Conservation (phyloP, 352 stramenopile genomes). For the Globisporangium cederbergense region DNA sequence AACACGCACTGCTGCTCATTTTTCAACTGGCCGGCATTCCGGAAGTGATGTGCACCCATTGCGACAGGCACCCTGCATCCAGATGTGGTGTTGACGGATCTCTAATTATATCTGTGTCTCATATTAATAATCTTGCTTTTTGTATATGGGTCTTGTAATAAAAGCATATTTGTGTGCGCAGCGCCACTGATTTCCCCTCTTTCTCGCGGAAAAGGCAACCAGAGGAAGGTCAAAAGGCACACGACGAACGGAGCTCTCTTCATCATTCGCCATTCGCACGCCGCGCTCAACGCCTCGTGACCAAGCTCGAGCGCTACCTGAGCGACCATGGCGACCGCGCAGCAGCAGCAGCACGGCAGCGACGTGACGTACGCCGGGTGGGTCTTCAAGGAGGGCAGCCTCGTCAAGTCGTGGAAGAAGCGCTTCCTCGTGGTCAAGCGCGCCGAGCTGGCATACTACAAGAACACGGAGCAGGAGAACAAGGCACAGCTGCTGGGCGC, state of each 20-base stretch:
- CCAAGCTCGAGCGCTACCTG: too few species aligned
- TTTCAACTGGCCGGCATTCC: neutral
- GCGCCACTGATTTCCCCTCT: neutral
- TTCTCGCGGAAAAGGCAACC: conserved; percentile 2
- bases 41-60: neutral
- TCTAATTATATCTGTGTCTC: neutral
- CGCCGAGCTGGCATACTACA: conserved; percentile 77
- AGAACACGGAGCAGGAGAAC: conserved; percentile 62
- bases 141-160: neutral
- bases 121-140: neutral
- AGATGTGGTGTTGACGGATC: neutral
- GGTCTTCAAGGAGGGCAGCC: conserved; percentile 77
- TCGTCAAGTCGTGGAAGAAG: conserved; percentile 85
- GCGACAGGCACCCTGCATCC: neutral
- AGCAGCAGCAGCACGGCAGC: conserved; percentile 20
- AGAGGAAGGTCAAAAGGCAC: neutral
- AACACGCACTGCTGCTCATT: neutral
- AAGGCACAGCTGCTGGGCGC: conserved; percentile 65
- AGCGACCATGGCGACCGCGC: neutral
- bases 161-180: neutral
- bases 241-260: neutral
- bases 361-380: conserved; percentile 70
- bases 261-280: neutral
- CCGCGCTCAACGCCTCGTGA: neutral
- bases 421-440: conserved; percentile 79